These are phyloP conservation scores for Macrophomina tecta DNA, from an alignment of 2,329 filamentous ascomycete genomes.

Conservation along the genomic window DNA sequence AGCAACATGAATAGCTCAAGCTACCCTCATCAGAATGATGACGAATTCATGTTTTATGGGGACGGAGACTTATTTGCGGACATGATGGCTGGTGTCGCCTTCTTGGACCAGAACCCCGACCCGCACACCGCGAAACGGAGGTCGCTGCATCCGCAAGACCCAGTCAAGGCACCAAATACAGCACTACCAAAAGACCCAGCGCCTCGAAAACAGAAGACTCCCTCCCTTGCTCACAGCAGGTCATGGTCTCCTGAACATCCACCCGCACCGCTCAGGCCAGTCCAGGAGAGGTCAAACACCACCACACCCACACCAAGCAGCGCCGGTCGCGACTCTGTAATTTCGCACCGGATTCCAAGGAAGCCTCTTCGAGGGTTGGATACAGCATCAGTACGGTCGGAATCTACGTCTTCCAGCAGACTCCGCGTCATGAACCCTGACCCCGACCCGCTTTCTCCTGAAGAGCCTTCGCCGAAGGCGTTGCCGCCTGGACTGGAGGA, in stretches of 20 bases:
- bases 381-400: slow-evolving; percentile 6
- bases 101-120: slow-evolving; percentile 11
- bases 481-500: slow-evolving; percentile 38
- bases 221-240: neutral
- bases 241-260: slow-evolving; percentile 23
- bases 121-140: neutral
- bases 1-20: neutral
- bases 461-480: slow-evolving; percentile 19
- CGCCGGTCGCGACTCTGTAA: neutral
- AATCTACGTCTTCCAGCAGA: neutral
- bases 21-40: slow-evolving; percentile 1
- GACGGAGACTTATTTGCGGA: slow-evolving; percentile 20
- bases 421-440: slow-evolving; percentile 11
- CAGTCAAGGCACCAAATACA: neutral
- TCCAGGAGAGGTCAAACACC: slow-evolving; percentile 1
- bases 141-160: neutral
- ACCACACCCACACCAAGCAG: slow-evolving; percentile 1
- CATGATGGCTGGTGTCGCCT: slow-evolving; percentile 21
- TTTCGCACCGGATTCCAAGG: neutral
- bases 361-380: slow-evolving; percentile 13
- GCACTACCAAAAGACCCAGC: neutral
- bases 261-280: neutral
- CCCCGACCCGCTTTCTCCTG: slow-evolving; percentile 23
- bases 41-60: slow-evolving; percentile 9
- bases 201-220: neutral